Conservation (phyloP, 2,329 filamentous ascomycete species). For the Grosmannia clavigera region DNA sequence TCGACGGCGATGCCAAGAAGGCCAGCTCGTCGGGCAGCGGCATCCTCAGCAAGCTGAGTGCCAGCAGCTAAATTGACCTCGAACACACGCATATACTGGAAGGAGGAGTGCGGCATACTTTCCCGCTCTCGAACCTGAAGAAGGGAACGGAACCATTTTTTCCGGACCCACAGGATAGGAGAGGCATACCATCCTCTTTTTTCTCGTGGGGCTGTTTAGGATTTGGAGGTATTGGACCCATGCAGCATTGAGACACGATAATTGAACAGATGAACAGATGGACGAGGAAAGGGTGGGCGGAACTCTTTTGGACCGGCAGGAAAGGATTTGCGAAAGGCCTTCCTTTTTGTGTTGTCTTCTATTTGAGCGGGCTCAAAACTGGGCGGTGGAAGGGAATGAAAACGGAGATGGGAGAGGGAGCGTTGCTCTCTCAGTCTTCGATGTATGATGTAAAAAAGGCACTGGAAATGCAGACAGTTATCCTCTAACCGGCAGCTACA, state of each 20-base stretch:
- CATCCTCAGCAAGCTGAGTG: conserved; percentile 29
- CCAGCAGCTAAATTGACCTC: background rate
- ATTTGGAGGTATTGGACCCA: background rate
- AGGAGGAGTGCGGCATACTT: background rate
- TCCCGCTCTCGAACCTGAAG: background rate
- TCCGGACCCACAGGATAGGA: background rate
- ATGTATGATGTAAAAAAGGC: conserved; percentile 2
- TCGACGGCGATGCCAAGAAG: conserved; percentile 52
- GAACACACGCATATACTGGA: background rate
- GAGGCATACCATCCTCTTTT: background rate
- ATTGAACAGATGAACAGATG: background rate
- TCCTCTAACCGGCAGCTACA: background rate
- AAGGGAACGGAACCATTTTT: background rate
- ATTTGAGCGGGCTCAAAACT: background rate
- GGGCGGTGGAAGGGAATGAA: background rate
- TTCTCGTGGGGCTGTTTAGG: background rate
- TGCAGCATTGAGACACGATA: background rate
- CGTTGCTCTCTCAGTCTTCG: background rate
- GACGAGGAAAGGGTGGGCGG: background rate
- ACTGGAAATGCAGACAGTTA: background rate
- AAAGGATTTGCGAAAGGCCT: background rate
- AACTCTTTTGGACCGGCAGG: background rate
- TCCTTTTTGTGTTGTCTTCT: background rate
- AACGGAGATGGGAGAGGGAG: background rate
- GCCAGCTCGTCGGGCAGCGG: conserved; percentile 22